These are phyloP conservation scores for Trypethelium eluteriae DNA, from an alignment of 495 filamentous ascomycete genomes.

Conservation along the genomic window DNA sequence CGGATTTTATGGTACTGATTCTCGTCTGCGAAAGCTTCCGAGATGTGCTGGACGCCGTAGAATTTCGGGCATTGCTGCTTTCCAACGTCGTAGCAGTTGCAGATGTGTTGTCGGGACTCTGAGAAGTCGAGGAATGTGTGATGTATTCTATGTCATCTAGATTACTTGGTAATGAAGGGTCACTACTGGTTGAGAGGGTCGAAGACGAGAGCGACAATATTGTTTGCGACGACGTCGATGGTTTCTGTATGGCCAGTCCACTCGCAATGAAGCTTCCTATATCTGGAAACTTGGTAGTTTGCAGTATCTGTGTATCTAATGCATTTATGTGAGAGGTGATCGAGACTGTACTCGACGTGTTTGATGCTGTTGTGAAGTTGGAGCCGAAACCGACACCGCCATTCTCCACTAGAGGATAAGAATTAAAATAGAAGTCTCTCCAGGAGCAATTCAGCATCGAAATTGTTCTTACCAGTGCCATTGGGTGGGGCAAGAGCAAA, in stretches of 20 bases:
- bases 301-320: neutral
- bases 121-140: neutral
- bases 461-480: too few relatives aligned
- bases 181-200: neutral
- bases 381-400: neutral
- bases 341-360: neutral
- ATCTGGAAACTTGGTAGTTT: neutral
- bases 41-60: neutral
- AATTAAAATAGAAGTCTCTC: too few relatives aligned
- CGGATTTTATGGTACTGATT: neutral
- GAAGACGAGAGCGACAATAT: neutral
- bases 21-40: neutral
- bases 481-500: too few relatives aligned
- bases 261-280: neutral
- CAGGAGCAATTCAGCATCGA: too few relatives aligned
- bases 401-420: too few relatives aligned
- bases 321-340: neutral
- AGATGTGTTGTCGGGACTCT: neutral
- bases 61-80: neutral
- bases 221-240: neutral
- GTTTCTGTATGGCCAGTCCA: neutral
- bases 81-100: neutral
- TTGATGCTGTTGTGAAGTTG: neutral
- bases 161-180: neutral
- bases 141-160: neutral